Evolutionary conservation across 1,284 basidiomycete species (phyloP), one percentile per base, ranked within the genome.

Genomic region (Exobasidium rhododendri): DNA sequence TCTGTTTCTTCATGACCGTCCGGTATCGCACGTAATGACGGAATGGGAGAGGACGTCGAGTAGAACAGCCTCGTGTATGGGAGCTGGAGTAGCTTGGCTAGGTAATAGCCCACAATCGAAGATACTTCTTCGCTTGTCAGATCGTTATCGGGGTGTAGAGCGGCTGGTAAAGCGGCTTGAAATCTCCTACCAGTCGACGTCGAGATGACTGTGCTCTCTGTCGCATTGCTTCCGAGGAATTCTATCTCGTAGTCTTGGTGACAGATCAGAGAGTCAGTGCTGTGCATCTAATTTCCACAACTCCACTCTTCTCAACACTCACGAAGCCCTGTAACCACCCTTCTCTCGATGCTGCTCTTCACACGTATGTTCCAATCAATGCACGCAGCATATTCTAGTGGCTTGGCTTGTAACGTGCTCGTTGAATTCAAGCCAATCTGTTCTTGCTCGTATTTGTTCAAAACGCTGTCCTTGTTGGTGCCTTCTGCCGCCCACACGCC

Each of bases 341-440:
- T 40, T 17, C 35, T 40, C 17, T 40, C 35, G 7, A 17, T 10
- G 17, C 35, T 40, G 35, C 35, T 40, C 35, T 50, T 50, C n/a
- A 50, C 26, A 28, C 47, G 47, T 20, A 55, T 26, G 29, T 44
- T 32, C 52, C 52, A 55, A 44, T 55, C 52, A 20, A 55, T 55
- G 29, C 52, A 55, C 31, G 52, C 52, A 44, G 52, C 52, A 44
- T 55, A 22, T 22, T 29, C 52, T 6, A 44, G 40, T 20, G 52
- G 52, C n/a, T 24, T 28, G 20, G 14, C 47, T 50, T 50, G n/a
- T 14, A 20, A 17, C 4, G 24, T 26, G 14, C 13, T 28, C n/a
- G 14, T 50, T 13, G 13, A n/a, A 20, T 17, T 26, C 20, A 26
- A 24, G 22, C 20, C 26, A 20, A 14, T 13, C 4, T 50, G 14